Base-by-base conservation (phyloP, 164 flowering plant species). In the Santalum album region DNA sequence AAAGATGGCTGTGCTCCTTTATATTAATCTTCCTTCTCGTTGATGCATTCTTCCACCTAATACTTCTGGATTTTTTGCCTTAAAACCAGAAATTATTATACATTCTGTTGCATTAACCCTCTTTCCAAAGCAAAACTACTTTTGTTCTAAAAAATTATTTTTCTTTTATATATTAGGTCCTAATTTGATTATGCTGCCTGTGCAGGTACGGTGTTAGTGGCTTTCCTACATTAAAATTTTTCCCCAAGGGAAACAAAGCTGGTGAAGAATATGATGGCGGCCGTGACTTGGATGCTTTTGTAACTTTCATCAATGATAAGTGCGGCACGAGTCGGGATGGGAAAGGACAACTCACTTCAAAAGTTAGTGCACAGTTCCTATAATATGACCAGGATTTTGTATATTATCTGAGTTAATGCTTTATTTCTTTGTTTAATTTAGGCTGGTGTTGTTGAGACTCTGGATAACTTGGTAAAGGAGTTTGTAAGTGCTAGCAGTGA, bases 191-290 rank as follows among this genome's bases (percentile, higher is more conserved):
- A n/a, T n/a, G n/a, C n/a, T n/a, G n/a, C n/a, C n/a, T n/a, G n/a
- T n/a, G n/a, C 81, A 92, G 99, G 75, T 92, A 87, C 65, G 97
- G 86, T 48, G 76, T 94, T 29, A 87, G 90, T 69, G 97, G 99
- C 12, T 94, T 20, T 58, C 99, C 99, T 48, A 87, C 99, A 47
- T 64, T 94, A 75, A 94, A 94, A 61, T 90, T 90, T 72, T 94
- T 90, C 67, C 97, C 99, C 4, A 90, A 76, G 73, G 62, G 68
- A 70, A 90, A 94, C 70, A 90, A 94, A 73, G 96, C 75, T 60
- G 99, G 97, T 64, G 96, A 87, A 65, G 97, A 85, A 7, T 94
- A 83, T 73, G 92, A 84, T 6, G 99, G 87, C 65, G 97, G 87
- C n/a, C 75, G 96, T 53, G 97, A 94, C 63, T 26, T 86, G 24